A percentile compares a stretch with the other conserved stretches of the same genome.
Evolutionary conservation across 148 eudicot species (phyloP).

Genomic region (Pouteria glomerata): DNA sequence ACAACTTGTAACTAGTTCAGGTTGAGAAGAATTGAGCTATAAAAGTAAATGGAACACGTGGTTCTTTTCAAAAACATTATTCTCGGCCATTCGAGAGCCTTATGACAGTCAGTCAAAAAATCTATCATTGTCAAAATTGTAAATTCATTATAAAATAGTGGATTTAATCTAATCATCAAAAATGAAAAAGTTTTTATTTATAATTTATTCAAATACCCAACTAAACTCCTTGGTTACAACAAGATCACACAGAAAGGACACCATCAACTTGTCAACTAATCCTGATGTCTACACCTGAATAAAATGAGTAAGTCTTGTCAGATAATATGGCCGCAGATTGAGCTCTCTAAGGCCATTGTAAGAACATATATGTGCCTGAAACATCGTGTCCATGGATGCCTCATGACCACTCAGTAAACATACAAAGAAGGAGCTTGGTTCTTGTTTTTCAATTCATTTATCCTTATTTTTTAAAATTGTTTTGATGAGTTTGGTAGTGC

Average conservation of each 20-base stretch:
- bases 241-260: not conserved
- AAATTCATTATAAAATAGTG: too few relatives aligned
- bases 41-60: too few relatives aligned
- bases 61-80: too few relatives aligned
- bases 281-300: not conserved
- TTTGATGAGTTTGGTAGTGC: not conserved
- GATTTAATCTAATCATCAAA: too few relatives aligned
- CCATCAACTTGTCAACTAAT: not conserved
- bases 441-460: not conserved
- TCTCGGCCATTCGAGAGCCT: too few relatives aligned
- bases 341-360: not conserved
- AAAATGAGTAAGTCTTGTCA: not conserved
- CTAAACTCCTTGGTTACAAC: not conserved
- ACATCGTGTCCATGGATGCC: not conserved
- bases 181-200: too few relatives aligned
- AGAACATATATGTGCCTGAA: not conserved
- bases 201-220: not conserved
- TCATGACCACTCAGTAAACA: not conserved
- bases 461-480: not conserved
- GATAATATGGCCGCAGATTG: not conserved
- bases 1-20: too few relatives aligned
- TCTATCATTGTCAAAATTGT: not conserved
- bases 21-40: too few relatives aligned
- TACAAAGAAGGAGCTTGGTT: not conserved
- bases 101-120: too few relatives aligned